phyloP scores from a whole-genome alignment of 805 yeast genomes.

The Candida sanyiensis region DNA sequence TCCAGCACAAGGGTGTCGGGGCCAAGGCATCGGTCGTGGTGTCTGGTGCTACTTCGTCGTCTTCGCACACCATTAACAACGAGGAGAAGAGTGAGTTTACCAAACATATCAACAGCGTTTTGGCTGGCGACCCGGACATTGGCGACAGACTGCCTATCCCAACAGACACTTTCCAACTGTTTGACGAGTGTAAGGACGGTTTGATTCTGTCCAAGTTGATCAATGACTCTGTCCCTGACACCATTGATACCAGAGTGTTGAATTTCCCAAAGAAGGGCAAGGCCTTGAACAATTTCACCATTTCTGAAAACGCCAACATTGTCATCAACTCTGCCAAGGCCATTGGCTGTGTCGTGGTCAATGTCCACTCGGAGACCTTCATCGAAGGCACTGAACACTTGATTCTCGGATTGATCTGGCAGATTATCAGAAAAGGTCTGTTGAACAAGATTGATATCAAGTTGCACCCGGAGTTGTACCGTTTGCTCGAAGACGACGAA shows the following conservation, averaged over 20 bases:
- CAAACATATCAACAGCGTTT: constrained; percentile 87
- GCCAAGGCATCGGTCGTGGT: constrained; percentile 74
- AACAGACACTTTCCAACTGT: constrained; percentile 88
- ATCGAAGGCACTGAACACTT: constrained; percentile 92
- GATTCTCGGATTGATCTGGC: constrained; percentile 92
- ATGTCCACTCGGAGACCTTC: constrained; percentile 93
- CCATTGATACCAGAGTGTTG: constrained; percentile 95
- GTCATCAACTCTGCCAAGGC: constrained; percentile 98
- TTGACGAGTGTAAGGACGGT: constrained; percentile 96
- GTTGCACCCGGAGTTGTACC: constrained; percentile 91
- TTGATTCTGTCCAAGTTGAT: constrained; percentile 86
- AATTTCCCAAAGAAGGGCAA: constrained; percentile 81
- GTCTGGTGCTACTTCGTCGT: constrained; percentile 82
- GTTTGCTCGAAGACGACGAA: constrained; percentile 92
- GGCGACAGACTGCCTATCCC: constrained; percentile 87
- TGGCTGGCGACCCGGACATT: constrained; percentile 81
- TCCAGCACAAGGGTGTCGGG: constrained; percentile 48
- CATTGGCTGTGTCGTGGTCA: constrained; percentile 96
- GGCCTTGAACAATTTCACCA: constrained; percentile 84
- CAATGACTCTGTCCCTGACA: constrained; percentile 97
- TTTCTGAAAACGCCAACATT: constrained; percentile 95
- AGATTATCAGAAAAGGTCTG: constrained; percentile 93
- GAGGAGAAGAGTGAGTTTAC: constrained; percentile 96
- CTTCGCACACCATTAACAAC: constrained; percentile 93
- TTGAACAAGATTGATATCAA: constrained; percentile 93